A percentile compares a stretch with the other conserved stretches of the same genome.
These are phyloP conservation scores for Citrus hindsii DNA, from an alignment of 345 rosid genomes.

Conservation along the genomic window DNA sequence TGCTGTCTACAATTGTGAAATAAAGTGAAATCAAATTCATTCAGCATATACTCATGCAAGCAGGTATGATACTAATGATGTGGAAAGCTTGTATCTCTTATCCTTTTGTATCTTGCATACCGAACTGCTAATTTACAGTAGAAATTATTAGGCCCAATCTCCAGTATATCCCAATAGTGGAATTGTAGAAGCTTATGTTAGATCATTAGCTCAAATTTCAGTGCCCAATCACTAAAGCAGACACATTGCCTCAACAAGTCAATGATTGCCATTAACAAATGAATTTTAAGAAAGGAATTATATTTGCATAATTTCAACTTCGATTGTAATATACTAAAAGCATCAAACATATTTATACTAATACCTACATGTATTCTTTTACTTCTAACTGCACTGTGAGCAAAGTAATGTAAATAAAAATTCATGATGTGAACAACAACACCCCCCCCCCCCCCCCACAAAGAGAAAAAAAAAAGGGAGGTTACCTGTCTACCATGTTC, in stretches of 20 bases:
- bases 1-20: slow-evolving; percentile 41
- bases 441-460: too few species aligned
- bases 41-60: not conserved
- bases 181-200: too few species aligned
- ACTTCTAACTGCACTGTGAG: not conserved
- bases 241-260: not conserved
- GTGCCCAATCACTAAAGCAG: not conserved
- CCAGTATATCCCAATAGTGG: not conserved
- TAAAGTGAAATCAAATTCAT: not conserved
- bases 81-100: not conserved
- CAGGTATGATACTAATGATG: not conserved
- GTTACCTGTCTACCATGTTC: slow-evolving; percentile 52
- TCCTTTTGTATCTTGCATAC: not conserved
- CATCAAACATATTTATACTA: not conserved
- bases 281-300: not conserved
- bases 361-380: not conserved
- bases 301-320: not conserved
- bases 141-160: not conserved
- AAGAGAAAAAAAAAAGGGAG: not conserved
- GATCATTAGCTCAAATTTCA: not conserved
- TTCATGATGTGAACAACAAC: not conserved
- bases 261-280: not conserved
- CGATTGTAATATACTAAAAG: not conserved
- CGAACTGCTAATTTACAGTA: not conserved
- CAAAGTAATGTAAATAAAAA: not conserved